Percentiles rank a stretch among this genome's conserved stretches.
These are phyloP conservation scores for Petunia hybrid DNA, from an alignment of 305 asterid genomes.

Conservation along the genomic window DNA sequence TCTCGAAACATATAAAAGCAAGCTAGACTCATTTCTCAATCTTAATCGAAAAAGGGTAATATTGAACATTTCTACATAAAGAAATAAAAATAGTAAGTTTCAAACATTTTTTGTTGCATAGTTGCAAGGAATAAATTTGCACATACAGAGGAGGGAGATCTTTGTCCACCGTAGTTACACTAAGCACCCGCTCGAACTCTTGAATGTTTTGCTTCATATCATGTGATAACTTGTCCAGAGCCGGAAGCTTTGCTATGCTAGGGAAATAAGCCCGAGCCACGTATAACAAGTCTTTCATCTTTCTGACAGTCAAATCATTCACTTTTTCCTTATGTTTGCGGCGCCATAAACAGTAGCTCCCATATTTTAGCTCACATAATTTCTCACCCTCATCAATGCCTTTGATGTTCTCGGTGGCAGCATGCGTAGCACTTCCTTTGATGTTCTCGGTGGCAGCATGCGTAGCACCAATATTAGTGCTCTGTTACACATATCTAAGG, in stretches of 20 bases:
- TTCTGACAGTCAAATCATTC: slow-evolving; percentile 81
- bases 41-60: slow-evolving; percentile 15
- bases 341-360: slow-evolving; percentile 97
- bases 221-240: slow-evolving; percentile 76
- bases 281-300: slow-evolving; percentile 94
- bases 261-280: slow-evolving; percentile 99
- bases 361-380: slow-evolving; percentile 80
- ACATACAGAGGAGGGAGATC: slow-evolving; percentile 92
- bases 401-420: slow-evolving; percentile 36
- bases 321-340: slow-evolving; percentile 72
- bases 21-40: slow-evolving; percentile 21
- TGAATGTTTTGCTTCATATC: slow-evolving; percentile 95
- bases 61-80: slow-evolving; percentile 17
- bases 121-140: slow-evolving; percentile 32
- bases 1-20: slow-evolving; percentile 17
- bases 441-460: slow-evolving; percentile 40
- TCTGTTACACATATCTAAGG: slow-evolving; percentile 16
- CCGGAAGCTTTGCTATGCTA: slow-evolving; percentile 93
- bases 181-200: slow-evolving; percentile 94
- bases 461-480: slow-evolving; percentile 35
- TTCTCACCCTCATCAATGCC: slow-evolving; percentile 66
- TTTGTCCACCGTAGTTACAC: slow-evolving; percentile 89
- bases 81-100: background rate
- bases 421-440: slow-evolving; percentile 43
- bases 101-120: slow-evolving; percentile 19